Conservation (phyloP, 441 rosid genomes). For the Syzygium malaccense region DNA sequence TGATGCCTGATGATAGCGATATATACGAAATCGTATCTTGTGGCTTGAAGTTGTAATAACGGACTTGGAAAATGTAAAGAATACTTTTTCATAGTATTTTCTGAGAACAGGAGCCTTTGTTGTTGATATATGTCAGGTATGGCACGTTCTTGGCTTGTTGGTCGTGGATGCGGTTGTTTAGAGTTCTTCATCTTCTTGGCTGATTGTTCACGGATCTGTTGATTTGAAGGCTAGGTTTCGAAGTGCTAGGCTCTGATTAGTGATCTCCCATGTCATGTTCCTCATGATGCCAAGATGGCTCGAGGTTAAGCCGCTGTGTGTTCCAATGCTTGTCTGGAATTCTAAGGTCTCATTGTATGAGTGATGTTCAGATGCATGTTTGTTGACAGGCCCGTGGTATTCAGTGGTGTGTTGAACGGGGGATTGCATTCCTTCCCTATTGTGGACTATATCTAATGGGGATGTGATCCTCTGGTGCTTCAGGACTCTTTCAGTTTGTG, state of each 20-base stretch:
- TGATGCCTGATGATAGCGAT: conserved; percentile 16
- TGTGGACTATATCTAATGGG: neutral
- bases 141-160: neutral
- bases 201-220: neutral
- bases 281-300: neutral
- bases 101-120: neutral
- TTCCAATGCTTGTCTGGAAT: neutral
- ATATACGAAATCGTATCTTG: neutral
- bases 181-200: neutral
- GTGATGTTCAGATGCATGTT: neutral
- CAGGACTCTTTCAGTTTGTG: neutral
- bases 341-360: neutral
- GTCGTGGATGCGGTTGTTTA: neutral
- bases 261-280: neutral
- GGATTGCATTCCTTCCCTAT: neutral
- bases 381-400: neutral
- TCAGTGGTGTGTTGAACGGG: neutral
- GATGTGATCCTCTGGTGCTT: neutral
- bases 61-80: neutral
- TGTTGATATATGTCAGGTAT: neutral
- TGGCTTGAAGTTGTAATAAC: neutral
- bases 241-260: neutral
- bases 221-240: neutral
- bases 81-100: neutral
- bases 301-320: neutral